Evolutionary conservation across 2,329 filamentous ascomycete species (phyloP), one percentile per base, ranked within the genome.

Genomic region (Pestalotiopsis sp.): DNA sequence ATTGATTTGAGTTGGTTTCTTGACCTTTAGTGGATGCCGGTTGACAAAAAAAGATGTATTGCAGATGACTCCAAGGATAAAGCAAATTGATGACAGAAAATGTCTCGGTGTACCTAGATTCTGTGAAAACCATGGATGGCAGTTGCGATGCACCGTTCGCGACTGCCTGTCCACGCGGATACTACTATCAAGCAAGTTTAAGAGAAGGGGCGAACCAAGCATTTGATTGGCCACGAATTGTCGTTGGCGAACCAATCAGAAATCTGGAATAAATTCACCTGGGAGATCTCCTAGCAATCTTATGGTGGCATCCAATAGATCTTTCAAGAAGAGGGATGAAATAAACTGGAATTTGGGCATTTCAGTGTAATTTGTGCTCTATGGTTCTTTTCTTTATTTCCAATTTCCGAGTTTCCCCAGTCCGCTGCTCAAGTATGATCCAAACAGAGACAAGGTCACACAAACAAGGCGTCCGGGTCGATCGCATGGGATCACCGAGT

Each of bases 171-270:
- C n/a, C 11, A 13, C 45, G 5, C 59, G 41, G 57, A 57, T 39
- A 68, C 65, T 14, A 36, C 41, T 52, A 23, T 65, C 71, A 68
- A 70, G 65, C 58, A 38, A 68, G 57, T 36, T 57, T 56, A 45
- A 23, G 52, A 23, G 20, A 58, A 41, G 58, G 27, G 39, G 64
- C 45, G 23, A 27, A 39, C 36, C 38, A n/a, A 41, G 49, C 20
- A 58, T 65, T 9, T 66, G 41, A 69, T 69, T 69, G 70, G 69
- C 14, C 31, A 52, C 41, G 45, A 69, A 64, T 61, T 20, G 1
- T 45, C 39, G 31, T 31, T 38, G 39, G 56, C 38, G 6, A 71
- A n/a, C 74, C 75, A 74, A 74, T 75, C 57, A 77, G 66, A 74
- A 75, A 75, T 73, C 68, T 70, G n/a, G 59, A 20, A 38, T 14